phyloP scores from a whole-genome alignment of 768 basidiomycete species.

The Dioszegia hungarica region DNA sequence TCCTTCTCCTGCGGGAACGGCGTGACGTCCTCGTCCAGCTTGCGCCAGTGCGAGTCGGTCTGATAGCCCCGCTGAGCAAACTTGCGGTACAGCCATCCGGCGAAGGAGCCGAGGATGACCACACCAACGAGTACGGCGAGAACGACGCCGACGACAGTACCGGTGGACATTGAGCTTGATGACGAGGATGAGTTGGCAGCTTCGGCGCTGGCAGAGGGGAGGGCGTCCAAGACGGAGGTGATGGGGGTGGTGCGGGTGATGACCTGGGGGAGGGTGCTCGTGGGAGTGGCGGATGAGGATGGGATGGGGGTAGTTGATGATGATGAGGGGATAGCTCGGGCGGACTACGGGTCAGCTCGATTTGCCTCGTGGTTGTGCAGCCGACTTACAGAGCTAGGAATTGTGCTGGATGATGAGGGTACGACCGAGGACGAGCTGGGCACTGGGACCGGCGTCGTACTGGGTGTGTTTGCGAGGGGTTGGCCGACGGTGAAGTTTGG shows the following conservation, averaged over 20 bases:
- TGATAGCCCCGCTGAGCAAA: slow-evolving; percentile 22
- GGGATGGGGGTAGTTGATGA: neutral
- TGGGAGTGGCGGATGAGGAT: neutral
- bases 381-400: neutral
- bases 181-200: slow-evolving; percentile 6
- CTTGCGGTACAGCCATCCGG: slow-evolving; percentile 42
- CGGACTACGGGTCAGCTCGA: neutral
- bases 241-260: slow-evolving; percentile 7
- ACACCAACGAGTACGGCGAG: slow-evolving; percentile 31
- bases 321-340: slow-evolving; percentile 1
- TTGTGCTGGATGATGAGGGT: neutral
- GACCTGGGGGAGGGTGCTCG: slow-evolving; percentile 7
- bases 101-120: slow-evolving; percentile 23
- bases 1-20: slow-evolving; percentile 27
- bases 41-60: slow-evolving; percentile 27
- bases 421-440: neutral
- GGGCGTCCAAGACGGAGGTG: slow-evolving; percentile 6
- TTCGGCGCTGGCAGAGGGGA: slow-evolving; percentile 6
- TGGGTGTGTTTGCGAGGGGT: too few relatives aligned
- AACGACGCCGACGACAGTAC: slow-evolving; percentile 32
- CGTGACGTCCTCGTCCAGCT: slow-evolving; percentile 37
- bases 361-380: too few relatives aligned
- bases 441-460: neutral
- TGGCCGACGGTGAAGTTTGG: slow-evolving; percentile 3
- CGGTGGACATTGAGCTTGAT: slow-evolving; percentile 25